Evolutionary conservation across 176 grass and related monocot genomes (phyloP), one percentile per base, ranked within the genome.

Genomic region (Oryza officinalis): DNA sequence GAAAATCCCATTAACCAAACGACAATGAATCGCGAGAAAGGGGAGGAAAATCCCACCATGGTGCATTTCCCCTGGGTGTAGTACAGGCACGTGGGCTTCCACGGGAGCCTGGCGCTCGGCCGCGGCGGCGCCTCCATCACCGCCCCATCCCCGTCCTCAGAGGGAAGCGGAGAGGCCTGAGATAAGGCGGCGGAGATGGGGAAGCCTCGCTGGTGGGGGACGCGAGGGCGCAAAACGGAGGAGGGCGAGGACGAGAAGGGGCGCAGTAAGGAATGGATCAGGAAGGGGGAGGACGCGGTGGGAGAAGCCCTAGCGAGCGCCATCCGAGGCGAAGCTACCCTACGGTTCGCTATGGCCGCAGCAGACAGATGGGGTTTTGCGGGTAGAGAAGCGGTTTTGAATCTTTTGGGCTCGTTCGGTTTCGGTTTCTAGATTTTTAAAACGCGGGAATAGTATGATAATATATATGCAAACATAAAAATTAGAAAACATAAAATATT

Each of bases 21-120:
- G 35, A 25, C 50, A 46, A 45, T 30, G 54, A 64, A 52, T 54
- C 17, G 26, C 52, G 80, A 41, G 17, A 63, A 22, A 5, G 30
- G 12, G 40, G 80, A 76, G 59, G 65, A 75, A 75, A 75, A 75
- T 52, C 74, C 68, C 87, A 97, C 92, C 92, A 90, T 89, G 52
- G 90, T 89, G 81, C 92, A 97, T 71, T 83, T 97, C 40, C 89
- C 86, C 85, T 97, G 94, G 10, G 90, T 94, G 78, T 92, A 94
- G 61, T 97, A 97, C 81, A 97, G 85, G 69, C 92, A 98, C 45
- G 87, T 88, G 67, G 88, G 96, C 84, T 83, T 98, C 96, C 96
- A 98, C n/a, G 84, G 81, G 13, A 54, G 76, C 59, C 70, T 82
- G 47, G 81, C 64, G 18, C 27, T 64, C 47, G 72, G 9, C 41